Evolutionary conservation across 345 rosid species (phyloP).

Genomic region (Trapa bicornis): DNA sequence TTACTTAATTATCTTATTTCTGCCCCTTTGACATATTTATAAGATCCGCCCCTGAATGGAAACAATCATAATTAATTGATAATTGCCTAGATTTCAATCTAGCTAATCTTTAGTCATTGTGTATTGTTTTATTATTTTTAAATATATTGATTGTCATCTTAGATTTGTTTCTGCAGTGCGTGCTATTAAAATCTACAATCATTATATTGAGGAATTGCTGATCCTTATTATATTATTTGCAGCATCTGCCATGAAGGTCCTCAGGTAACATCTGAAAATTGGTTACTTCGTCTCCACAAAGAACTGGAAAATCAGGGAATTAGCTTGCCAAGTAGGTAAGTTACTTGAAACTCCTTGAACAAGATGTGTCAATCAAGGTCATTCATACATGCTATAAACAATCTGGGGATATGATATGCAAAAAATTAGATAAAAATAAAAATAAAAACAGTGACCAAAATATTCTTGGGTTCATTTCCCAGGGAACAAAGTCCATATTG

Average conservation of each 20-base stretch:
- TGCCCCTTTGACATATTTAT: too few species aligned
- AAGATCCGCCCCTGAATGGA: neutral
- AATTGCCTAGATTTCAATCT: neutral
- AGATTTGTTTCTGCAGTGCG: neutral
- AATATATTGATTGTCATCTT: neutral
- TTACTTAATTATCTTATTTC: too few species aligned
- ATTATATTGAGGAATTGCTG: neutral
- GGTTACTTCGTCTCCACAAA: conserved; percentile 47
- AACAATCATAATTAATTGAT: neutral
- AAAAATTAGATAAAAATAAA: neutral
- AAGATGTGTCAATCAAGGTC: neutral
- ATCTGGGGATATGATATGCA: neutral
- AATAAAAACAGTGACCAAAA: neutral
- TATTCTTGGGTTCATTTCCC: neutral
- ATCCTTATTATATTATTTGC: conserved; percentile 11
- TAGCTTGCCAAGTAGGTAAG: conserved; percentile 68
- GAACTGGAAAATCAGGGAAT: conserved; percentile 73
- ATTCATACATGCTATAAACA: neutral
- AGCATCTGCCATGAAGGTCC: conserved; percentile 38
- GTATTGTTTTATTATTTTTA: neutral
- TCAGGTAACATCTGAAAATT: conserved; percentile 38
- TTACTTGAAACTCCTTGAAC: neutral
- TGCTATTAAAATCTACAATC: neutral
- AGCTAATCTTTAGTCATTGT: neutral
- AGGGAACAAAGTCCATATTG: neutral